Conservation (phyloP, 768 basidiomycete genomes). For the Russula foetens region DNA sequence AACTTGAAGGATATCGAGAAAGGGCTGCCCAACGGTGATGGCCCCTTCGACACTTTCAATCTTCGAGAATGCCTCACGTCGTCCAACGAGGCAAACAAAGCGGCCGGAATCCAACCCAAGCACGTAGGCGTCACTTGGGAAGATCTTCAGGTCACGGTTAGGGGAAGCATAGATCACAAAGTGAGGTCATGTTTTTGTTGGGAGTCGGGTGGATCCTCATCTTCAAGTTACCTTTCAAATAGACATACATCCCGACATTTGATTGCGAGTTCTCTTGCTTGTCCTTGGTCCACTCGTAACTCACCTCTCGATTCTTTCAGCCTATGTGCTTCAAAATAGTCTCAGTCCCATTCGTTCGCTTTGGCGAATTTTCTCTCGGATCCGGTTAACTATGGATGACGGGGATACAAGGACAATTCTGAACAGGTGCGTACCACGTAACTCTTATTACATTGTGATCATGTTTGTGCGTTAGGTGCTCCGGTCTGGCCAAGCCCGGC, state of each 20-base stretch:
- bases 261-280: conserved; percentile 35
- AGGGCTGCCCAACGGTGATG: conserved; percentile 32
- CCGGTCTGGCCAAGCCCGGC: conserved; percentile 15
- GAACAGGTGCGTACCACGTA: conserved; percentile 1
- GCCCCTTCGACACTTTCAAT: conserved; percentile 47
- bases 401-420: not conserved
- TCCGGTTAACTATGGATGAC: not conserved
- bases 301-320: not conserved
- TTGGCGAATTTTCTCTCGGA: not conserved
- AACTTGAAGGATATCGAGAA: conserved; percentile 32
- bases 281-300: not conserved
- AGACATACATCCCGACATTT: conserved; percentile 56
- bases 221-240: not conserved
- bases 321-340: not conserved
- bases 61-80: conserved; percentile 60
- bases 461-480: conserved; percentile 1
- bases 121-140: conserved; percentile 74
- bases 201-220: not conserved
- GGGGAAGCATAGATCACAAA: conserved; percentile 50
- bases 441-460: not conserved
- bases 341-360: conserved; percentile 1
- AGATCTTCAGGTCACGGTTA: conserved; percentile 52
- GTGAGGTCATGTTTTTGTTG: conserved; percentile 26
- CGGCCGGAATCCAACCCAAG: conserved; percentile 64
- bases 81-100: conserved; percentile 56